phyloP scores from a whole-genome alignment of 2,329 filamentous ascomycete genomes.

The Orbilia quercus region DNA sequence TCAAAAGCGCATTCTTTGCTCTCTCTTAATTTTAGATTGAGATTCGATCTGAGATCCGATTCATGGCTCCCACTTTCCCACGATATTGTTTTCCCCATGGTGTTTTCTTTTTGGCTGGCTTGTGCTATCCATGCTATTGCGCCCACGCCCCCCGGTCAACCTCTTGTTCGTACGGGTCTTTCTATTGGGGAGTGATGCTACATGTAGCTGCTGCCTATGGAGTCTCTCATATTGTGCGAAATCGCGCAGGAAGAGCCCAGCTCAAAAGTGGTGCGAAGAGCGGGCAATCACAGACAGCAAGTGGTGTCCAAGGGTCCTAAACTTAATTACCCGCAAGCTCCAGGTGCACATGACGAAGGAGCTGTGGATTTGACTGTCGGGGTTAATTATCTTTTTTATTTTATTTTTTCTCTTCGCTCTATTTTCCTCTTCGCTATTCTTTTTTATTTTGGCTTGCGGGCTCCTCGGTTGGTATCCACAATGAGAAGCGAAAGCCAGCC shows the following conservation, averaged over 20 bases:
- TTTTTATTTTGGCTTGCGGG: background rate
- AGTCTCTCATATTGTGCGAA: slow-evolving; percentile 24
- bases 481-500: slow-evolving; percentile 50
- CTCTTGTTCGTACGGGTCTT: slow-evolving; percentile 18
- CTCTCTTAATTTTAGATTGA: too few relatives aligned
- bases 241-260: slow-evolving; percentile 44
- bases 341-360: slow-evolving; percentile 52
- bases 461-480: slow-evolving; percentile 44
- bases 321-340: slow-evolving; percentile 53
- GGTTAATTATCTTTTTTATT: background rate
- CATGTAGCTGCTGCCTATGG: slow-evolving; percentile 39
- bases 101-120: slow-evolving; percentile 18
- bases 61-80: slow-evolving; percentile 8
- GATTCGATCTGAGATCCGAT: slow-evolving; percentile 26
- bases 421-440: background rate
- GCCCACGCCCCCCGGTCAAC: slow-evolving; percentile 1
- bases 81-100: background rate
- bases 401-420: background rate
- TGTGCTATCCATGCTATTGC: slow-evolving; percentile 35
- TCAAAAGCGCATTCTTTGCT: slow-evolving; percentile 44
- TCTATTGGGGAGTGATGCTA: slow-evolving; percentile 25
- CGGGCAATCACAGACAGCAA: slow-evolving; percentile 27
- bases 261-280: slow-evolving; percentile 32
- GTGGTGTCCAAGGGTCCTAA: slow-evolving; percentile 30
- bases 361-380: slow-evolving; percentile 34